Base-by-base conservation (phyloP, 2,329 filamentous ascomycete species). In the Salinomyces thailandicus region DNA sequence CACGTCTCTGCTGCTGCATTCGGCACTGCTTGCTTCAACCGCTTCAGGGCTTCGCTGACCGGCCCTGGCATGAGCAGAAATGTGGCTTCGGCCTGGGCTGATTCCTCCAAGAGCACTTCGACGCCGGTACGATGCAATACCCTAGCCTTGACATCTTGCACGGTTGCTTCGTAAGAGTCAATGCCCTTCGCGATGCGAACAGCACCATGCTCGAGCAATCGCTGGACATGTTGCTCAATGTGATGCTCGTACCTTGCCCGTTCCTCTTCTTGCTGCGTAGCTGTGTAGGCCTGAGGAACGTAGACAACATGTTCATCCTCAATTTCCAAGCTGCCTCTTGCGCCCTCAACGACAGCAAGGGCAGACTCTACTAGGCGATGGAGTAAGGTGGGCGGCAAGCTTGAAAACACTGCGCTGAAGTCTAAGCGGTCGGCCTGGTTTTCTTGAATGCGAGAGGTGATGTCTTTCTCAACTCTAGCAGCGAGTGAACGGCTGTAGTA, bases 321-420 rank as follows among this genome's bases (percentile, higher is more conserved):
- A 9, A 34, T 17, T 12, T 36, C 22, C 17, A 34, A 33, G 11
- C 19, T 24, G 7, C 31, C 31, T 8, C 13, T 17, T 6, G 15
- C 31, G 12, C 15, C 31, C 12, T 22, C 15, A 9, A 18, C 6
- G 7, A 3, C 27, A 6, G 35, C 18, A 6, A 31, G 14, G n/a
- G 28, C 30, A 28, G 19, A 37, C 17, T 24, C 31, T 38, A 15
- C 37, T 9, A 35, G 14, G 6, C 22, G 12, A n/a, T 35, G n/a
- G n/a, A 39, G 16, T 12, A 39, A 18, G 9, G 31, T 16, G 16
- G 16, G 8, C 24, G 37, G 32, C 5, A 39, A 8, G 11, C 17
- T 11, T 3, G 37, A n/a, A 12, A 14, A 31, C 12, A 18, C 7
- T 14, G 20, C 7, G 29, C 27, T 41, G 18, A 45, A 24, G 37